Evolutionary conservation across 495 filamentous ascomycete genomes (phyloP).

Genomic region (Alectoria sarmentosa): DNA sequence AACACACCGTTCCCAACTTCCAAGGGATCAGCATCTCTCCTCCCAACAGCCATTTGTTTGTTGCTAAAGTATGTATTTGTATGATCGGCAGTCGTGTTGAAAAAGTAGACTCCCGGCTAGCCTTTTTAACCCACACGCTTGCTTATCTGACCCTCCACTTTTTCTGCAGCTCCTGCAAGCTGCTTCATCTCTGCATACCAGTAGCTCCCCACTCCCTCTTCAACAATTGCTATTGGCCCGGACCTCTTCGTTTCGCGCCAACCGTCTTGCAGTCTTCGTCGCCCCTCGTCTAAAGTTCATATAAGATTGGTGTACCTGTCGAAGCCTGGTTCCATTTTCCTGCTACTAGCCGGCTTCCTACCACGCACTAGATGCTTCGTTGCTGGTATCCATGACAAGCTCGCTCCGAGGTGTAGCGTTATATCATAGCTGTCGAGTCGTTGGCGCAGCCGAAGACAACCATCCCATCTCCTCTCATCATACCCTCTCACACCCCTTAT

Average conservation of each 20-base stretch:
- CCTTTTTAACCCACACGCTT: slow-evolving; percentile 5
- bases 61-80: not conserved
- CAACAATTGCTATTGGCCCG: not conserved
- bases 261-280: not conserved
- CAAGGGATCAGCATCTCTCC: no score
- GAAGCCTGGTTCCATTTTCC: not conserved
- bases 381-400: not conserved
- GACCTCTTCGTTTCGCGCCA: slow-evolving; percentile 1
- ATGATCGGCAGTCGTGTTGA: no score
- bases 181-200: slow-evolving; percentile 2
- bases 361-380: not conserved
- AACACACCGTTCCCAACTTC: no score
- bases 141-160: slow-evolving; percentile 1
- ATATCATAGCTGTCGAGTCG: not conserved
- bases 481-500: slow-evolving; percentile 7
- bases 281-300: not conserved
- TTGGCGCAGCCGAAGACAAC: slow-evolving; percentile 5
- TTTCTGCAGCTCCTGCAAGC: slow-evolving; percentile 3
- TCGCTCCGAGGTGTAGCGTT: not conserved
- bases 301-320: slow-evolving; percentile 1
- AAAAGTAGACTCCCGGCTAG: not conserved
- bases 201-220: not conserved
- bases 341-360: not conserved
- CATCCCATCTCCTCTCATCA: not conserved
- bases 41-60: no score